Percentiles rank a stretch among this genome's conserved stretches.
Evolutionary conservation across 305 asterid genomes (phyloP).

Genomic region (Galium porrigens): DNA sequence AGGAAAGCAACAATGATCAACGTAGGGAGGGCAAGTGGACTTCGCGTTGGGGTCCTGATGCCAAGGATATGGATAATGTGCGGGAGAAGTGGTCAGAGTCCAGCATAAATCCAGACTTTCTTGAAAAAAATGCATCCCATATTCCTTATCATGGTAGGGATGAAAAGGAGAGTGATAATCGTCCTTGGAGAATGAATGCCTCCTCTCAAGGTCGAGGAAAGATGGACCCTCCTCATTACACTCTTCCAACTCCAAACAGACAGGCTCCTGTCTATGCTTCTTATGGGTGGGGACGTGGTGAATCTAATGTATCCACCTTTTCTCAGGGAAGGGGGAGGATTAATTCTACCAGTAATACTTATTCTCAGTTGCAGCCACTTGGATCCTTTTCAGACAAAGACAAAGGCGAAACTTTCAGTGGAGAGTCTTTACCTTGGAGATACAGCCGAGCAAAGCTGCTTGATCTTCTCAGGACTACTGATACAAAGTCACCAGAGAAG

Average conservation of each 20-base stretch:
- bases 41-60: constrained; percentile 82
- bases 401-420: constrained; percentile 38
- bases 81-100: constrained; percentile 58
- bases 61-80: constrained; percentile 36
- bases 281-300: constrained; percentile 66
- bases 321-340: constrained; percentile 50
- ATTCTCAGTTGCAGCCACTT: constrained; percentile 28
- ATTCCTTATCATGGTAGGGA: constrained; percentile 44
- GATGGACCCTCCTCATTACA: constrained; percentile 43
- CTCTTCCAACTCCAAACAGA: constrained; percentile 38
- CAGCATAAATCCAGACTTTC: constrained; percentile 43
- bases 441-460: constrained; percentile 57
- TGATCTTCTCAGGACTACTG: constrained; percentile 46
- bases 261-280: constrained; percentile 39
- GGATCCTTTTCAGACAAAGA: constrained; percentile 40
- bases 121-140: constrained; percentile 42
- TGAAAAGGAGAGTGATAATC: constrained; percentile 63
- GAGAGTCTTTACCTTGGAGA: constrained; percentile 27
- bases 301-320: constrained; percentile 35
- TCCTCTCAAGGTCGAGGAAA: constrained; percentile 58
- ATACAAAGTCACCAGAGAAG: constrained; percentile 29
- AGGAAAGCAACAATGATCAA: constrained; percentile 53
- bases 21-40: constrained; percentile 86
- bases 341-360: constrained; percentile 24
- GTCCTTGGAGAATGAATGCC: constrained; percentile 56